These are phyloP conservation scores for Isatis lusitanica DNA, from an alignment of 441 rosid species.

Conservation along the genomic window DNA sequence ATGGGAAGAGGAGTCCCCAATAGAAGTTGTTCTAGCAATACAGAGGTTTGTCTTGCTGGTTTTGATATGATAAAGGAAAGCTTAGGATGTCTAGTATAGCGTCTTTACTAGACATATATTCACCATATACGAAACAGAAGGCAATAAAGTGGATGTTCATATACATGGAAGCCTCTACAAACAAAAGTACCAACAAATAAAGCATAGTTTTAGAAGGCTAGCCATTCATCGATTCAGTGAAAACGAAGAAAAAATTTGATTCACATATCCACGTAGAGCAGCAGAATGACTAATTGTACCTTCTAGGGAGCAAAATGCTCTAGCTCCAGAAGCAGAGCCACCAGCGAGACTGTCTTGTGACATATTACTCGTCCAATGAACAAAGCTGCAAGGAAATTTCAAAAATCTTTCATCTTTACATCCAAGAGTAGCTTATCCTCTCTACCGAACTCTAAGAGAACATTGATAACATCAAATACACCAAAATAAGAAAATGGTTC, in stretches of 20 bases:
- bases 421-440: not conserved
- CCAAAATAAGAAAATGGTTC: not conserved
- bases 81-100: not conserved
- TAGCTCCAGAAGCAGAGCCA: constrained; percentile 55
- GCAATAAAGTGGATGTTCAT: not conserved
- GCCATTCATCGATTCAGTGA: not conserved
- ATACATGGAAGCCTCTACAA: constrained; percentile 2
- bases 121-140: not conserved
- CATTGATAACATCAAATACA: not conserved
- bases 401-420: constrained; percentile 30
- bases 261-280: constrained; percentile 14
- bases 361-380: constrained; percentile 45
- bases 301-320: constrained; percentile 60
- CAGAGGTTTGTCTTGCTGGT: not conserved
- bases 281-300: constrained; percentile 43
- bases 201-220: not conserved
- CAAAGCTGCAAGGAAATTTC: constrained; percentile 47
- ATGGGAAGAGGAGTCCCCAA: too few relatives aligned
- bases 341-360: constrained; percentile 45
- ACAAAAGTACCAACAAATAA: not conserved
- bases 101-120: not conserved
- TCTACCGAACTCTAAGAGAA: not conserved
- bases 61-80: not conserved
- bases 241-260: not conserved
- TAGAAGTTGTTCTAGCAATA: not conserved